Evolutionary conservation across 176 grass and related monocot genomes (phyloP).

Genomic region (Oryza punctata): DNA sequence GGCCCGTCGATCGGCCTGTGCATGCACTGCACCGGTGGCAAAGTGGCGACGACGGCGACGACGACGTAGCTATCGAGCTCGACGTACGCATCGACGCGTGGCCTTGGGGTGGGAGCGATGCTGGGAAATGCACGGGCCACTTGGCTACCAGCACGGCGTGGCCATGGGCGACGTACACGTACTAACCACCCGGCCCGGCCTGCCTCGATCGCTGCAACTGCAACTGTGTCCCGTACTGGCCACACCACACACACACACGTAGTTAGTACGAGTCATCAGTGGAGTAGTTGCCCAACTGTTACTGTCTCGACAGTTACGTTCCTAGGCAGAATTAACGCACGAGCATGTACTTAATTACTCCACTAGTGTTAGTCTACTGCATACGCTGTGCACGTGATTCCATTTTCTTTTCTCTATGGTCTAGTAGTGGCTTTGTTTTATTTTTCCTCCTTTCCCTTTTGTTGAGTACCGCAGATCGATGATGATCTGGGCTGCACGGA

Average conservation of each 20-base stretch:
- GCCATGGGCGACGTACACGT: not conserved
- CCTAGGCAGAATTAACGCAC: not conserved
- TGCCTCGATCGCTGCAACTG: not conserved
- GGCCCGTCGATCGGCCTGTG: not conserved
- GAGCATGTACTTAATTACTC: not conserved
- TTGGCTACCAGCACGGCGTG: not conserved
- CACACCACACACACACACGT: not conserved
- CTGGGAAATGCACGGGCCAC: not conserved
- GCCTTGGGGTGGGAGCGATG: not conserved
- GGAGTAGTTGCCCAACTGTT: not conserved
- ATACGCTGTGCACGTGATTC: no score
- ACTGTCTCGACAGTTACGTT: not conserved
- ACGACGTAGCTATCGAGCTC: not conserved
- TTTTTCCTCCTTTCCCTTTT: not conserved
- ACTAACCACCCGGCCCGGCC: not conserved
- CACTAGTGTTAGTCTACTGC: no score
- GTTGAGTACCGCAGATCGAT: not conserved
- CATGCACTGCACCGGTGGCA: not conserved
- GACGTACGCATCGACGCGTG: no score
- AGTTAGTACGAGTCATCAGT: not conserved
- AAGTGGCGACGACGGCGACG: not conserved
- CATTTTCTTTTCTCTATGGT: not conserved
- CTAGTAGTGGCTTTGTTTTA: not conserved
- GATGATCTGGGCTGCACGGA: conserved; percentile 28
- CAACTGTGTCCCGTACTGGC: not conserved